Evolutionary conservation across 495 filamentous ascomycete genomes (phyloP), one percentile per base, ranked within the genome.

Genomic region (Lepraria neglecta): DNA sequence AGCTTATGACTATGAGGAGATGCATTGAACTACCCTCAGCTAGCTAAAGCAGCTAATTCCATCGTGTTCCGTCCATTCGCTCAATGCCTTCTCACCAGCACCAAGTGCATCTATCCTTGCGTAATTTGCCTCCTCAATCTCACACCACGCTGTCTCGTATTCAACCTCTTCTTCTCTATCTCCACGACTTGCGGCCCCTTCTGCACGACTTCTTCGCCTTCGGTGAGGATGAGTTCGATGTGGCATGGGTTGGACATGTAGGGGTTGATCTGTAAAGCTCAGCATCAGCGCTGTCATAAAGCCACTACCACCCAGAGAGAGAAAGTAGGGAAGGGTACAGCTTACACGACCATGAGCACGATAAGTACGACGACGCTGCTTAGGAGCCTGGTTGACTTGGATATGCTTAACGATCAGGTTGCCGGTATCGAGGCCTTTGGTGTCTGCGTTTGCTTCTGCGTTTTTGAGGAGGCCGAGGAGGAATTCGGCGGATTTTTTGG

Each of bases 161-260:
- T 89, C 70, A 98, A 78, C 70, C 84, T 85, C 62, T 73, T 70
- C 51, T 75, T 68, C 66, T 87, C 82, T 63, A 82, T 80, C 67
- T 82, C 77, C 57, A 80, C 81, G 68, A 84, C 80, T 45, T 80
- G 74, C 30, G 76, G 65, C 44, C 82, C 84, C 83, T 97, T 97
- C 78, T 90, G 83, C 64, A 96, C 87, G 65, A 87, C 82, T 82
- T 99, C 94, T 71, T 91, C 85, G 59, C 82, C 89, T 82, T 99
- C 95, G 71, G 95, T 96, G 67, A 99, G 85, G 86, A 99, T 97
- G 62, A 97, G 80, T 82, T 99, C 94, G 78, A 99, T 94, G 83
- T 99, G 94, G 87, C 91, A 99, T 64, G 94, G 94, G 84, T 96
- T 95, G 60, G 90, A 96, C 95, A 97, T 97, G 84, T 97, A 97